phyloP scores from a whole-genome alignment of 495 filamentous ascomycete species.

The Penicillium waksmanii region DNA sequence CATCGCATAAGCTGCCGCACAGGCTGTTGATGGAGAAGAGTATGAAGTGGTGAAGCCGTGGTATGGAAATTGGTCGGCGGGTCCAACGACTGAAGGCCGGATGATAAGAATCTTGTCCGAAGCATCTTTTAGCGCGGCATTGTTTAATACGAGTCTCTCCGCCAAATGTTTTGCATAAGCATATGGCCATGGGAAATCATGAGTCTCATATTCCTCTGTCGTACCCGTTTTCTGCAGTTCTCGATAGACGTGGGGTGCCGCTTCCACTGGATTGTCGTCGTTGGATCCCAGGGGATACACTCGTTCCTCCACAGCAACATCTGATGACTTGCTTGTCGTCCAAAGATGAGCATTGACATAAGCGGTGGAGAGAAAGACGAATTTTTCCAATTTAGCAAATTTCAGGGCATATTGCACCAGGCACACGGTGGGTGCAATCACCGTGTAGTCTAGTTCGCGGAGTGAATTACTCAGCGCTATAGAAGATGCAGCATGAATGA shows the following conservation, averaged over 20 bases:
- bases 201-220: constrained; percentile 28
- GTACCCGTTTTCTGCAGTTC: constrained; percentile 24
- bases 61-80: constrained; percentile 27
- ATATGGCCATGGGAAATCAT: constrained; percentile 34
- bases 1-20: constrained; percentile 29
- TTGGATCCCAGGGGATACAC: constrained; percentile 24
- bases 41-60: constrained; percentile 27
- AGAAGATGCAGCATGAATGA: constrained; percentile 27
- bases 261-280: constrained; percentile 13
- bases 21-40: constrained; percentile 25
- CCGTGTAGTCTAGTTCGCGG: constrained; percentile 28
- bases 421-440: constrained; percentile 29
- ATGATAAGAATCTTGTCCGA: constrained; percentile 31
- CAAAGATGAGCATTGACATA: constrained; percentile 31
- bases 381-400: constrained; percentile 31
- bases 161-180: constrained; percentile 31
- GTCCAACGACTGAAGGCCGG: constrained; percentile 30
- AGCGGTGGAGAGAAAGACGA: constrained; percentile 28
- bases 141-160: constrained; percentile 24
- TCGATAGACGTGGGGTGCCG: constrained; percentile 23
- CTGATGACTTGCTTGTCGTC: constrained; percentile 21
- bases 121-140: constrained; percentile 22
- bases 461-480: constrained; percentile 26
- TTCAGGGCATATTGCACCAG: constrained; percentile 30
- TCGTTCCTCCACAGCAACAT: constrained; percentile 25